Evolutionary conservation across 306 rosid genomes (phyloP).

Genomic region (Arachis hypogaea): DNA sequence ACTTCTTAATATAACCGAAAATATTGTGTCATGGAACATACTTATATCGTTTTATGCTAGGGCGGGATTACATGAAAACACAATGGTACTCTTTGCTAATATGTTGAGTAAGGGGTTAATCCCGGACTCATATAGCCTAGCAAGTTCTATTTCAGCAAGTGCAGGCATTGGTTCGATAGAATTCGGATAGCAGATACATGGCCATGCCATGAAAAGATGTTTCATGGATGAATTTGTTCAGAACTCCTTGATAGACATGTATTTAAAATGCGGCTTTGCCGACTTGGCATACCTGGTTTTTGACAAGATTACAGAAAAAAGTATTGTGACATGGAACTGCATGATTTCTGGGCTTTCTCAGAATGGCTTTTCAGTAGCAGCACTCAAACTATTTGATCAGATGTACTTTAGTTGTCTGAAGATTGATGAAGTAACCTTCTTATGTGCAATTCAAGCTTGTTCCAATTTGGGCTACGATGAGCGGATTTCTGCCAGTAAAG

Average conservation of each 20-base stretch:
- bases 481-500: too few species aligned
- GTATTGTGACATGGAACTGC: slow-evolving; percentile 83
- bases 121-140: slow-evolving; percentile 79
- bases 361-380: slow-evolving; percentile 69
- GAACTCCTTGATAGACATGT: slow-evolving; percentile 85
- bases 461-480: slow-evolving; percentile 57
- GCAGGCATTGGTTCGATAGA: slow-evolving; percentile 62
- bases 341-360: slow-evolving; percentile 83
- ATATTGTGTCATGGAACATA: slow-evolving; percentile 66
- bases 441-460: slow-evolving; percentile 89
- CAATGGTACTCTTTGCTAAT: slow-evolving; percentile 56
- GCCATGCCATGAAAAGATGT: slow-evolving; percentile 71
- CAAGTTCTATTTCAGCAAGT: slow-evolving; percentile 81
- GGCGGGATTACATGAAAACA: slow-evolving; percentile 59
- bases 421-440: slow-evolving; percentile 69
- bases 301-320: slow-evolving; percentile 43
- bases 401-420: slow-evolving; percentile 58
- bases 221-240: slow-evolving; percentile 68
- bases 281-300: slow-evolving; percentile 66
- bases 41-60: slow-evolving; percentile 66
- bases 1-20: slow-evolving; percentile 57
- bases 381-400: slow-evolving; percentile 72
- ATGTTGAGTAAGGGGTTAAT: slow-evolving; percentile 61
- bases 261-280: slow-evolving; percentile 78
- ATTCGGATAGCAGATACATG: slow-evolving; percentile 75